These are phyloP conservation scores for Acacia acuminata DNA, from an alignment of 306 rosid species.

Conservation along the genomic window DNA sequence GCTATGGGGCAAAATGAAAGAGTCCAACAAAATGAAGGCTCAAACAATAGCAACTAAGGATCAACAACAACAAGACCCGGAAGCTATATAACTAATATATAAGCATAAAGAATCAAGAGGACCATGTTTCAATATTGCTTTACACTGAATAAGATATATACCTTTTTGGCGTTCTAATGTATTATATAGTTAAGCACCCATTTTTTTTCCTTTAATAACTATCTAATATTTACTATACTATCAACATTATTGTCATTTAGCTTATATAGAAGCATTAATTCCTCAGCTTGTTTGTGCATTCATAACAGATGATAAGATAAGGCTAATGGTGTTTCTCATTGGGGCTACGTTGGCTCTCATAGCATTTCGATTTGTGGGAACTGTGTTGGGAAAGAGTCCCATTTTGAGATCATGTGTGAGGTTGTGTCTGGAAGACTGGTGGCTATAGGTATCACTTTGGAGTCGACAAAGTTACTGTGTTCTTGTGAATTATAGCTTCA, in stretches of 20 bases:
- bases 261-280: too few relatives aligned
- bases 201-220: too few relatives aligned
- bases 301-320: not conserved
- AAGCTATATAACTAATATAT: not conserved
- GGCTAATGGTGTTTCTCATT: conserved; percentile 20
- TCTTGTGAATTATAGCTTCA: not conserved
- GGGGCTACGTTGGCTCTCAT: conserved; percentile 28
- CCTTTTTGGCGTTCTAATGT: too few relatives aligned
- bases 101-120: not conserved
- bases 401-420: conserved; percentile 22
- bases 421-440: conserved; percentile 38
- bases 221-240: too few relatives aligned
- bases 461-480: conserved; percentile 23
- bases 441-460: conserved; percentile 40
- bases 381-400: conserved; percentile 23
- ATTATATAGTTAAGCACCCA: too few relatives aligned
- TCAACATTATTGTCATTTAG: too few relatives aligned
- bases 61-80: not conserved
- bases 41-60: not conserved
- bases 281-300: too few relatives aligned
- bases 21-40: not conserved
- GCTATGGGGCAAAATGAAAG: conserved; percentile 39
- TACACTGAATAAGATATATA: too few relatives aligned
- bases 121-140: not conserved
- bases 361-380: conserved; percentile 29